Conservation (phyloP, 768 basidiomycete genomes). For the Saitozyma sp. region DNA sequence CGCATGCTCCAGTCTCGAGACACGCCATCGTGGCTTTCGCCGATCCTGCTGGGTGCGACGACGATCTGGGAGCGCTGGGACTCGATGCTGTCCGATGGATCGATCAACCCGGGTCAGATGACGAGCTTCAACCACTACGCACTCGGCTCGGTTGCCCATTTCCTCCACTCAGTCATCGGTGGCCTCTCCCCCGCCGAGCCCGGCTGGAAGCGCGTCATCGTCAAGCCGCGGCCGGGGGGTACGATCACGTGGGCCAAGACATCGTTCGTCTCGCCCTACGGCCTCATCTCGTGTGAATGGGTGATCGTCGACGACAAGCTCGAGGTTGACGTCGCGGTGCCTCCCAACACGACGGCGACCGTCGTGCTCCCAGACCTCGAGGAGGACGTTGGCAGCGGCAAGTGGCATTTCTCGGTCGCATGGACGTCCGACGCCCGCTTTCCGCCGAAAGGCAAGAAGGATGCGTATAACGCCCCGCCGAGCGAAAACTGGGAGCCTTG, state of each 20-base stretch:
- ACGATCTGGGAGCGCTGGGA: too few species aligned
- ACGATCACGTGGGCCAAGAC: slow-evolving; percentile 17
- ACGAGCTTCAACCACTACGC: too few species aligned
- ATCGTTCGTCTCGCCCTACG: slow-evolving; percentile 9
- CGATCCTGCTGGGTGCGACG: slow-evolving; percentile 26
- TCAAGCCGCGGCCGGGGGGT: slow-evolving; percentile 22
- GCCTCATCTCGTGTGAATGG: slow-evolving; percentile 14
- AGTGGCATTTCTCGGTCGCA: neutral
- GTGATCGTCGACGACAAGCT: slow-evolving; percentile 8
- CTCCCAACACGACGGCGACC: slow-evolving; percentile 14
- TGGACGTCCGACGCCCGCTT: slow-evolving; percentile 17
- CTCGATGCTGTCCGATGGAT: slow-evolving; percentile 38
- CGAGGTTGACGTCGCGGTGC: slow-evolving; percentile 15
- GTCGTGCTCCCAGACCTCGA: slow-evolving; percentile 4
- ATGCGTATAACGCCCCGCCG: neutral
- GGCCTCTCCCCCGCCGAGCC: slow-evolving; percentile 16
- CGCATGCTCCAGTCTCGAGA: slow-evolving; percentile 42
- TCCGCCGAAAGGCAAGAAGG: slow-evolving; percentile 22
- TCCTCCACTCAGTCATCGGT: slow-evolving; percentile 19
- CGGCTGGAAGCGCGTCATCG: slow-evolving; percentile 18
- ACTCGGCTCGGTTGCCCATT: slow-evolving; percentile 27
- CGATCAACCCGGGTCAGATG: slow-evolving; percentile 48
- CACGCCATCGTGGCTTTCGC: slow-evolving; percentile 35
- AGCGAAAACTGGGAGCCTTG: slow-evolving; percentile 4
- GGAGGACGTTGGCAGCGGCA: neutral